Percentiles rank a stretch among this genome's conserved stretches.
phyloP scores from a whole-genome alignment of 106 monocot species.

The Alisma plantagoaquatica region DNA sequence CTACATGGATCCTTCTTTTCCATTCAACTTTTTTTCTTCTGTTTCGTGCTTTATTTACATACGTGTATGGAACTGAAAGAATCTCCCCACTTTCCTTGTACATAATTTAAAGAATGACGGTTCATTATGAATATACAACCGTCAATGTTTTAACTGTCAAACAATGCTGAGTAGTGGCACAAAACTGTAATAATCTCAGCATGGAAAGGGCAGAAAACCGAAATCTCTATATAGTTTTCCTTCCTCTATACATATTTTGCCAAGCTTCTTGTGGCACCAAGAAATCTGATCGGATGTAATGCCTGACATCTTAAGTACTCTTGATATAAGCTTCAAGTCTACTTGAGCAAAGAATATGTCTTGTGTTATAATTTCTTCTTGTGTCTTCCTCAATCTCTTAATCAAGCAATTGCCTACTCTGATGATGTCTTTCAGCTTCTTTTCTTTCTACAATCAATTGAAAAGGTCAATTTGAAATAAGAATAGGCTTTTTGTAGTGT shows the following conservation, averaged over 20 bases:
- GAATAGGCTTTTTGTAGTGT: no score
- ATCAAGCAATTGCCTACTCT: slow-evolving; percentile 62
- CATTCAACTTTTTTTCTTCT: no score
- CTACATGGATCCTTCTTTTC: no score
- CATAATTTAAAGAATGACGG: no score
- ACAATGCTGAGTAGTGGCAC: no score
- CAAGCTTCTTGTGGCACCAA: slow-evolving; percentile 77
- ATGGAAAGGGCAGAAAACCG: slow-evolving; percentile 71
- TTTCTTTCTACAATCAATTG: slow-evolving; percentile 74
- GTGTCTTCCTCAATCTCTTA: slow-evolving; percentile 71
- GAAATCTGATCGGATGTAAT: slow-evolving; percentile 71
- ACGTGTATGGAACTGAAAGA: no score
- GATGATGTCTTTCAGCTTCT: slow-evolving; percentile 62
- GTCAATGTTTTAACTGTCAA: no score
- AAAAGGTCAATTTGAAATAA: no score
- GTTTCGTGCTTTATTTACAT: no score
- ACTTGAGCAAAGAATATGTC: slow-evolving; percentile 81
- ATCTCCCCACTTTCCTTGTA: no score
- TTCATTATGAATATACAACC: no score
- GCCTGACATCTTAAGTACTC: slow-evolving; percentile 57
- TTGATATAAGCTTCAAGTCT: slow-evolving; percentile 67
- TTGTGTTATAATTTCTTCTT: slow-evolving; percentile 41
- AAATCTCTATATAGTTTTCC: slow-evolving; percentile 64
- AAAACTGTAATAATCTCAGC: no score
- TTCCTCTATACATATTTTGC: slow-evolving; percentile 39